These are phyloP conservation scores for Ceratocystis cacaofunesta DNA, from an alignment of 2,329 filamentous ascomycete genomes.

Conservation along the genomic window DNA sequence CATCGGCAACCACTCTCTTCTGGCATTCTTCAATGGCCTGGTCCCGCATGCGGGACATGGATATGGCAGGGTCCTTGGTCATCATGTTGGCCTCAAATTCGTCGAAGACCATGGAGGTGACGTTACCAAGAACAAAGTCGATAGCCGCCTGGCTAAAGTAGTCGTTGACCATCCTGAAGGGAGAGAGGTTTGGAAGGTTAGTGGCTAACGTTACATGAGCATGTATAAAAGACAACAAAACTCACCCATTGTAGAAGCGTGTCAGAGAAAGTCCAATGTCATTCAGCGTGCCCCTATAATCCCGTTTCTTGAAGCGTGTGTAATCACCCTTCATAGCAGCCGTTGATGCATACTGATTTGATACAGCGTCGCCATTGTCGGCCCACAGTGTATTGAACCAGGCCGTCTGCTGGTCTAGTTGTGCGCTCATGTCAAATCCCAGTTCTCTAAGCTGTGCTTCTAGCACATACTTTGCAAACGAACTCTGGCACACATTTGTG, in stretches of 20 bases:
- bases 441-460: constrained; percentile 64
- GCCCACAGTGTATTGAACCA: constrained; percentile 98
- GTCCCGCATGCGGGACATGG: constrained; percentile 68
- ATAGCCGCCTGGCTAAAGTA: constrained; percentile 94
- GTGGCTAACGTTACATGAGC: background rate
- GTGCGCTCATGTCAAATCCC: constrained; percentile 59
- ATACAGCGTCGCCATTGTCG: constrained; percentile 92
- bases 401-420: constrained; percentile 61
- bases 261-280: constrained; percentile 82
- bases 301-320: constrained; percentile 76
- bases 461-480: constrained; percentile 68
- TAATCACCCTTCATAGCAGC: constrained; percentile 95
- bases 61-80: constrained; percentile 80
- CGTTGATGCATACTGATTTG: constrained; percentile 88
- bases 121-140: constrained; percentile 83
- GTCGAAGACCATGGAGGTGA: constrained; percentile 70
- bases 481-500: constrained; percentile 91
- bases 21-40: constrained; percentile 80
- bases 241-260: constrained; percentile 52
- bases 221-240: background rate
- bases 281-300: constrained; percentile 80
- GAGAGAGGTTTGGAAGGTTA: constrained; percentile 10
- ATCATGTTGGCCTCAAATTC: constrained; percentile 93
- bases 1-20: constrained; percentile 70
- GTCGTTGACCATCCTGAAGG: constrained; percentile 80